Evolutionary conservation across 2,329 filamentous ascomycete species (phyloP).

Genomic region (Penicillium psychrosexuale): DNA sequence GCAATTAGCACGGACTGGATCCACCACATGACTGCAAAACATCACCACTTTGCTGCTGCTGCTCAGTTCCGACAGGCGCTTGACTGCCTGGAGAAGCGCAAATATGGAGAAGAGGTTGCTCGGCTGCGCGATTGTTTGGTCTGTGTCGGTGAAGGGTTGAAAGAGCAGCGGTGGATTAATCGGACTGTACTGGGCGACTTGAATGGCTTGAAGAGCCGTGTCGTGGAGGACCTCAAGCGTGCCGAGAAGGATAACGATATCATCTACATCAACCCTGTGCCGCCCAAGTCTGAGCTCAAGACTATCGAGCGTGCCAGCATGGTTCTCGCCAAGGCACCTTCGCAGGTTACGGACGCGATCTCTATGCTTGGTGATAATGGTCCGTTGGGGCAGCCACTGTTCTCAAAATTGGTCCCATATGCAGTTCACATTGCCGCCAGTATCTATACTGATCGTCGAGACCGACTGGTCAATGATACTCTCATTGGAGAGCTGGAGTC

Average conservation of each 20-base stretch:
- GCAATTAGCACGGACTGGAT: slow-evolving; percentile 94
- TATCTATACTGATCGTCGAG: slow-evolving; percentile 88
- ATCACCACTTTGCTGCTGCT: slow-evolving; percentile 93
- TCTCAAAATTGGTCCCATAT: slow-evolving; percentile 89
- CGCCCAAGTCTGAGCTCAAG: slow-evolving; percentile 82
- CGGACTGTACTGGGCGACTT: slow-evolving; percentile 79
- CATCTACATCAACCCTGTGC: slow-evolving; percentile 83
- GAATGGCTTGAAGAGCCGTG: slow-evolving; percentile 74
- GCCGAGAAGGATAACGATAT: slow-evolving; percentile 96
- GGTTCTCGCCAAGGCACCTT: slow-evolving; percentile 75
- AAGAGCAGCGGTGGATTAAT: slow-evolving; percentile 77
- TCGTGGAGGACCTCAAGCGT: slow-evolving; percentile 82
- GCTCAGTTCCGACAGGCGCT: slow-evolving; percentile 89
- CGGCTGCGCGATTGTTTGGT: slow-evolving; percentile 75
- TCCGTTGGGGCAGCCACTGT: slow-evolving; percentile 79
- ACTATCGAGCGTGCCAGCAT: slow-evolving; percentile 83
- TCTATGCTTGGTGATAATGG: slow-evolving; percentile 75
- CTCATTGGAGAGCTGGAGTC: slow-evolving; percentile 81
- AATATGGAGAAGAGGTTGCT: slow-evolving; percentile 93
- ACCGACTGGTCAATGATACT: slow-evolving; percentile 83
- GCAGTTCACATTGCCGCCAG: slow-evolving; percentile 92
- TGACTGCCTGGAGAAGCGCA: slow-evolving; percentile 87
- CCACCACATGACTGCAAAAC: slow-evolving; percentile 94
- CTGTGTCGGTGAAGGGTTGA: slow-evolving; percentile 82
- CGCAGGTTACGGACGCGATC: slow-evolving; percentile 76